phyloP scores from a whole-genome alignment of 345 rosid genomes.

The Sisymbrium irio region DNA sequence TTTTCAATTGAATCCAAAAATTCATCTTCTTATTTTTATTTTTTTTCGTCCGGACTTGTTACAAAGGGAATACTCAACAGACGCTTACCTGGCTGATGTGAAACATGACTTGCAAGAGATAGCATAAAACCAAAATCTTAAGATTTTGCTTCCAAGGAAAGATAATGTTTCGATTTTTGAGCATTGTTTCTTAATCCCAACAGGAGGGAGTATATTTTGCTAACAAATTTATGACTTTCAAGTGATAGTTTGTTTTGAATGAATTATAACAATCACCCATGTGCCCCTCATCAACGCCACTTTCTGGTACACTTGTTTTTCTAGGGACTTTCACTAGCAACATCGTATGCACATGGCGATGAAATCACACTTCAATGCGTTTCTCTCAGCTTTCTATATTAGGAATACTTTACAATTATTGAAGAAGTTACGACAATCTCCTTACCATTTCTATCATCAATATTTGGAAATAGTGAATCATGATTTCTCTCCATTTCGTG shows the following conservation, averaged over 20 bases:
- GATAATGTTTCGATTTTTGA: neutral
- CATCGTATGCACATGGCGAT: slow-evolving; percentile 14
- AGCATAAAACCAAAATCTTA: neutral
- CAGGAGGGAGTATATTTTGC: neutral
- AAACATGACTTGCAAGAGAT: slow-evolving; percentile 22
- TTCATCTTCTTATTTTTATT: neutral
- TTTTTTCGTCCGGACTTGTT: slow-evolving; percentile 2
- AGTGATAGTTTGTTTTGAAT: neutral
- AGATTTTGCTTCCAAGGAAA: slow-evolving; percentile 23
- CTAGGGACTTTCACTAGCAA: neutral
- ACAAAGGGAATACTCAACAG: slow-evolving; percentile 9
- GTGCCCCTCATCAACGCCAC: neutral
- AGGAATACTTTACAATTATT: neutral
- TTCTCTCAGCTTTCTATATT: neutral
- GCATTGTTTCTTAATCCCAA: neutral
- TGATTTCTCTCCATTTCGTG: neutral
- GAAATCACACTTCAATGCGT: neutral
- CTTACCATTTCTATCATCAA: neutral
- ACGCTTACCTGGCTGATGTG: slow-evolving; percentile 11
- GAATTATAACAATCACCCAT: neutral
- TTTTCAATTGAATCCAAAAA: neutral
- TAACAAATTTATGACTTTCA: neutral
- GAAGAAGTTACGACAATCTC: neutral
- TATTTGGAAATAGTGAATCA: neutral
- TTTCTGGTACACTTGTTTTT: neutral